Conservation (phyloP, 257 asterid genomes). For the Lithospermum erythrorhizon region DNA sequence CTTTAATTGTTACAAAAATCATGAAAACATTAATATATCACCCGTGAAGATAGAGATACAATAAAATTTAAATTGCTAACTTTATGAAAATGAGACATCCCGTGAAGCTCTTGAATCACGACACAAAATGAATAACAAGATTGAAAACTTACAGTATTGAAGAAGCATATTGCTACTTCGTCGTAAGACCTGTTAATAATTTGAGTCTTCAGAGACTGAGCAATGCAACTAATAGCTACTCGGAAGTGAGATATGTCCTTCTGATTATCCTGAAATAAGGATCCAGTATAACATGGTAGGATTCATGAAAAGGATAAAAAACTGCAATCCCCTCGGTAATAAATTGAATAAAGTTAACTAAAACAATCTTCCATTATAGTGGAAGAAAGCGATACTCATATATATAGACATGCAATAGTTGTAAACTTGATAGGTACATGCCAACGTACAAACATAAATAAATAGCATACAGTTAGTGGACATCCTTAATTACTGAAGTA, state of each 20-base stretch:
- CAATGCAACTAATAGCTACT: conserved; percentile 47
- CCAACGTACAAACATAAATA: too few species aligned
- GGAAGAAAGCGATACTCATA: neutral
- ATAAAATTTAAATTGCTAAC: too few species aligned
- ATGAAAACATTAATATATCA: too few species aligned
- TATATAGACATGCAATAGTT: neutral
- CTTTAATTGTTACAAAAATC: neutral
- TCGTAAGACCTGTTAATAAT: conserved; percentile 83
- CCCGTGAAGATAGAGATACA: too few species aligned
- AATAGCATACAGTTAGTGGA: too few species aligned
- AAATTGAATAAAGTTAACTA: too few species aligned
- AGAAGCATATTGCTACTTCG: conserved; percentile 88
- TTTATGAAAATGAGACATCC: neutral
- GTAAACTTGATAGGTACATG: neutral
- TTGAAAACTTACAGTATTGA: conserved; percentile 67
- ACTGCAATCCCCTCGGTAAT: too few species aligned
- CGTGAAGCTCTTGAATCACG: neutral
- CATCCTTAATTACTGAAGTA: too few species aligned
- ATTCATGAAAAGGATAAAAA: too few species aligned
- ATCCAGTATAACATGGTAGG: neutral
- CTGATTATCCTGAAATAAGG: conserved; percentile 42
- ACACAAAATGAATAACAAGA: neutral
- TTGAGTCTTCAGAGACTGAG: conserved; percentile 70
- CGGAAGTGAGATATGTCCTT: conserved; percentile 51
- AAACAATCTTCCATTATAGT: too few species aligned